phyloP scores from a whole-genome alignment of 1,139 yeast genomes.

The Hemisphaericaspora xylanilytica region DNA sequence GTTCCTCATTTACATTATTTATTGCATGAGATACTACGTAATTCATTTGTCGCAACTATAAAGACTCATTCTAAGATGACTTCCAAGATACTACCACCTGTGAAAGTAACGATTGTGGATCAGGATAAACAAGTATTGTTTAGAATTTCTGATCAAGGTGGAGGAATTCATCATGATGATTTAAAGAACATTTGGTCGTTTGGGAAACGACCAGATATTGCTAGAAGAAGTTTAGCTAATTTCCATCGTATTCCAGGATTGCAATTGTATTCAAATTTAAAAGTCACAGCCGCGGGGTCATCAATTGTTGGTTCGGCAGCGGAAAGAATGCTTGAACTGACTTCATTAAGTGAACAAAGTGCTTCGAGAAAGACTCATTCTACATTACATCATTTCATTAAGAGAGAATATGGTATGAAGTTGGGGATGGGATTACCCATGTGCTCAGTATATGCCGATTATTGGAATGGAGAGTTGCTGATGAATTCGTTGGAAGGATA shows the following conservation, averaged over 20 bases:
- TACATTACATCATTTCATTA: constrained; percentile 48
- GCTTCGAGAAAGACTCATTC: constrained; percentile 30
- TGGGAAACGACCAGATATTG: constrained; percentile 61
- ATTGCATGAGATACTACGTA: constrained; percentile 81
- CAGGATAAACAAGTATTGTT: constrained; percentile 67
- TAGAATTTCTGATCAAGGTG: constrained; percentile 86
- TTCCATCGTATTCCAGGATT: constrained; percentile 69
- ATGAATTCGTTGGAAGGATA: constrained; percentile 85
- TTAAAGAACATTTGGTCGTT: constrained; percentile 78
- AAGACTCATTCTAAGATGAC: constrained; percentile 33
- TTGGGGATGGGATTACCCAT: constrained; percentile 88
- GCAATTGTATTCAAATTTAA: constrained; percentile 39
- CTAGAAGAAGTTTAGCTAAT: constrained; percentile 55
- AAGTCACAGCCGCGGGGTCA: constrained; percentile 41
- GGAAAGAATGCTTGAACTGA: constrained; percentile 24
- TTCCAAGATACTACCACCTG: constrained; percentile 56
- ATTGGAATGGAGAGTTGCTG: constrained; percentile 89
- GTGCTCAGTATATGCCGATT: constrained; percentile 89
- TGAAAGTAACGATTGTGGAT: constrained; percentile 66
- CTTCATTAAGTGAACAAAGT: constrained; percentile 40
- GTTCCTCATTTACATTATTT: constrained; percentile 83
- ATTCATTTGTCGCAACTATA: constrained; percentile 79
- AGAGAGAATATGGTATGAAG: constrained; percentile 70
- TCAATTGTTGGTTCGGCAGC: constrained; percentile 26
- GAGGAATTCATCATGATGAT: constrained; percentile 66